Conservation (phyloP, 768 basidiomycete species). For the Boletus rex-veris region DNA sequence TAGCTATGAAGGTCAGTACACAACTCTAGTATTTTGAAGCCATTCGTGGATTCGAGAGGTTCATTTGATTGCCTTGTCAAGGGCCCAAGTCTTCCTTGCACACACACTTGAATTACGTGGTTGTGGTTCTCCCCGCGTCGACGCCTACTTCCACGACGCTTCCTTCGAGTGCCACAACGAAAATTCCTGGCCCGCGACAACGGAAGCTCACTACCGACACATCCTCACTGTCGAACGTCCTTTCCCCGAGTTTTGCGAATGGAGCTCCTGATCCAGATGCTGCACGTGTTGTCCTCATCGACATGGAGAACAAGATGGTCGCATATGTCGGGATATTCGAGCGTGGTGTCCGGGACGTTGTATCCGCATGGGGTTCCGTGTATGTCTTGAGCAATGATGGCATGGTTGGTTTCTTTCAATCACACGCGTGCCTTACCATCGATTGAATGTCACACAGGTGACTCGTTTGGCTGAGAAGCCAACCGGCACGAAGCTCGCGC, state of each 20-base stretch:
- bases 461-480: constrained; percentile 71
- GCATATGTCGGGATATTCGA: constrained; percentile 80
- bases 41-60: neutral
- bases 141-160: constrained; percentile 51
- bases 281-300: constrained; percentile 80
- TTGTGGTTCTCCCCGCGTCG: constrained; percentile 87
- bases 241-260: constrained; percentile 36
- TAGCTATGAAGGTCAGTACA: constrained; percentile 81
- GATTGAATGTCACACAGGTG: constrained; percentile 42
- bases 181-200: constrained; percentile 30
- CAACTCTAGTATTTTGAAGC: no score
- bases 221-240: constrained; percentile 7
- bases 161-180: constrained; percentile 55
- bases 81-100: constrained; percentile 67
- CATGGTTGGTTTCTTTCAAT: constrained; percentile 44
- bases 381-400: constrained; percentile 80
- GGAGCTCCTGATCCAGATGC: constrained; percentile 50
- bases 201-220: constrained; percentile 20
- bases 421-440: neutral
- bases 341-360: constrained; percentile 78
- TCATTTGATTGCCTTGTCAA: constrained; percentile 1
- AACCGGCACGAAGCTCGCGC: constrained; percentile 79
- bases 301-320: constrained; percentile 88
- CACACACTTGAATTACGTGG: constrained; percentile 77
- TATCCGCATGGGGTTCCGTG: constrained; percentile 78